Evolutionary conservation across 352 stramenopile genomes (phyloP), one percentile per base, ranked within the genome.

Genomic region (Phytophthora pseudosyringae): DNA sequence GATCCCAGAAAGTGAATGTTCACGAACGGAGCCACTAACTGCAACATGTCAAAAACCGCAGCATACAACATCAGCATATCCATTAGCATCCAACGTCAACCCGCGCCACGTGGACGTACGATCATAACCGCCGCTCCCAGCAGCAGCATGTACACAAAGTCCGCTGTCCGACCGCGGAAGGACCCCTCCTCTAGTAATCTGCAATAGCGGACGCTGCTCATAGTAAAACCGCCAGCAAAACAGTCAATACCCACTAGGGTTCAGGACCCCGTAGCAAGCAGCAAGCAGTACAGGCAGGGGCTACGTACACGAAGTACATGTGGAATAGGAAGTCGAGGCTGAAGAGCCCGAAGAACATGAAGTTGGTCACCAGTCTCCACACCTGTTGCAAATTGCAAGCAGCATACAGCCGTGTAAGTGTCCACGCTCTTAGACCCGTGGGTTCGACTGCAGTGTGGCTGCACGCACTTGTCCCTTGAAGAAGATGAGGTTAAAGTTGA

Each of bases 311-410:
- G 80, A 99, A 99, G 83, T 99, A 99, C 97, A 99, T 99, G 83
- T 99, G 97, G 78, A 99, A 99, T 39, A 99, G 76, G 75, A 99
- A 99, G 67, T 99, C 97, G 39, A 99, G 85, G 47, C 93, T 98
- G 63, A 99, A 99, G 51, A 98, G 90, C 16, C 98, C 98, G 78
- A 99, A 99, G 88, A 99, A 99, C 43, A 99, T 76, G 80, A 99
- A 99, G 47, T 97, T 99, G 49, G 96, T 99, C 51, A 99, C 63
- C 18, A 99, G 76, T 48, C 98, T 82, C 97, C 97, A 99, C 29
- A 95, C 71, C 87, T 95, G 54, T 43, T 60, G 32, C 43, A 57
- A 44, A 39, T 18, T 9, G 18, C 9, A 10, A 3, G 57, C 13
- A 16, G 3, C 16, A 59, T 4, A 49, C 3, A 43, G 8, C 28